phyloP scores from a whole-genome alignment of 805 yeast genomes.

The Cyberlindnera euphorbiiphila region DNA sequence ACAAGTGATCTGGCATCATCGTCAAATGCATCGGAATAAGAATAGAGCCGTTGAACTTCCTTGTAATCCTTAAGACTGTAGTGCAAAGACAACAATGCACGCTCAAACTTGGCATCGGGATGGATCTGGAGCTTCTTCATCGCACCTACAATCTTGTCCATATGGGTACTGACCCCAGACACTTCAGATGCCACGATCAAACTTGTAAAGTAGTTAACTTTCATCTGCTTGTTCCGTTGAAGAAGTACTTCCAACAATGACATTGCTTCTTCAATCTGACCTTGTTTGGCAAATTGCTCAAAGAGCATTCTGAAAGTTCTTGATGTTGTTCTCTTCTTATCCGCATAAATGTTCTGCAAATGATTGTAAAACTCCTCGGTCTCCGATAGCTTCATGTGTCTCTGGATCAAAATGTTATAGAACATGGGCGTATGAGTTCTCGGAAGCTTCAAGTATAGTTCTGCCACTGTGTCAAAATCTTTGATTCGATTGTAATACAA shows the following conservation, averaged over 20 bases:
- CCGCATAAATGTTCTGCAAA: constrained; percentile 6
- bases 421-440: constrained; percentile 1
- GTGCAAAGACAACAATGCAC: constrained; percentile 17
- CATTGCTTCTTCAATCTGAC: constrained; percentile 20
- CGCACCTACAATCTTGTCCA: constrained; percentile 8
- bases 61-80: constrained; percentile 10
- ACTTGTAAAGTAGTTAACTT: constrained; percentile 9
- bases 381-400: constrained; percentile 4
- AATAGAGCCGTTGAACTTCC: constrained; percentile 13
- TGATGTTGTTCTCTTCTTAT: constrained; percentile 10
- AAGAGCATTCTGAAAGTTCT: constrained; percentile 18
- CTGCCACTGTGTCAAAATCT: constrained; percentile 10
- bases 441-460: not conserved
- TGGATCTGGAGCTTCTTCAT: constrained; percentile 16
- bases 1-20: constrained; percentile 8
- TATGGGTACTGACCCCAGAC: constrained; percentile 8
- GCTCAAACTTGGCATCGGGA: constrained; percentile 14
- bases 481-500: not conserved
- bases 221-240: constrained; percentile 9
- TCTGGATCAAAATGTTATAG: constrained; percentile 13
- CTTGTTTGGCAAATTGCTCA: constrained; percentile 18
- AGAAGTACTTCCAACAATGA: constrained; percentile 15
- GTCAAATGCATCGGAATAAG: not conserved
- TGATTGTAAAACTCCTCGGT: constrained; percentile 5
- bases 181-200: constrained; percentile 15